Conservation (phyloP, 140 eudicot species). For the Cichorium intybus region DNA sequence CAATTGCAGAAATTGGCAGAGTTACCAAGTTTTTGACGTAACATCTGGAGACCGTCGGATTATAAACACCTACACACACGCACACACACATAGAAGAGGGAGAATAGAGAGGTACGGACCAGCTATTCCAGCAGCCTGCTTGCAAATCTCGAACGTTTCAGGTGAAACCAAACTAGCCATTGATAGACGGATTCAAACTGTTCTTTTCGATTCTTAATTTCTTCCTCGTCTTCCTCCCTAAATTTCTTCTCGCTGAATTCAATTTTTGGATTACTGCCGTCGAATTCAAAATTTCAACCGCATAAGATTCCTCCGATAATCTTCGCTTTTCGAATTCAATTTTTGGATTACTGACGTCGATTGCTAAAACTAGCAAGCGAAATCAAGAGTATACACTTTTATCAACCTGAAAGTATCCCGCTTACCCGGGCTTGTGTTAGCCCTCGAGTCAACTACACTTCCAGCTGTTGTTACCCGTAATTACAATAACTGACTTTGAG, state of each 20-base stretch:
- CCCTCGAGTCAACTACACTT: slow-evolving; percentile 16
- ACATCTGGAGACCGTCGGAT: not conserved
- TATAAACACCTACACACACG: slow-evolving; percentile 6
- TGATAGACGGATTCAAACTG: slow-evolving; percentile 14
- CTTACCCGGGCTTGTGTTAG: not conserved
- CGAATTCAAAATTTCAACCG: no score
- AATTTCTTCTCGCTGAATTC: not conserved
- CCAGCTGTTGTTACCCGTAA: slow-evolving; percentile 19
- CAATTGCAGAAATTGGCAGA: not conserved
- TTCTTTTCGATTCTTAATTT: slow-evolving; percentile 1
- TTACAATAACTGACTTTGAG: not conserved
- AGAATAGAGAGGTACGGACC: slow-evolving; percentile 16
- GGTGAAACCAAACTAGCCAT: slow-evolving; percentile 23
- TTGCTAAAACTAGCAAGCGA: not conserved
- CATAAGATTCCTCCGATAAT: slow-evolving; percentile 2
- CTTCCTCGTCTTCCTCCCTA: slow-evolving; percentile 6
- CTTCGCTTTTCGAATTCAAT: not conserved
- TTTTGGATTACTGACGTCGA: not conserved
- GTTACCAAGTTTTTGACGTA: not conserved
- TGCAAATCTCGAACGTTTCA: slow-evolving; percentile 23
- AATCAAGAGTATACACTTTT: not conserved
- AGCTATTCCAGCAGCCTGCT: slow-evolving; percentile 43
- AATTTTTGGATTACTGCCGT: no score
- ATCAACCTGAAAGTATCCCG: slow-evolving; percentile 4
- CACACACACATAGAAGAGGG: not conserved